Evolutionary conservation across 73 alveolate genomes (phyloP).

Genomic region (Paramecium sonneborni): DNA sequence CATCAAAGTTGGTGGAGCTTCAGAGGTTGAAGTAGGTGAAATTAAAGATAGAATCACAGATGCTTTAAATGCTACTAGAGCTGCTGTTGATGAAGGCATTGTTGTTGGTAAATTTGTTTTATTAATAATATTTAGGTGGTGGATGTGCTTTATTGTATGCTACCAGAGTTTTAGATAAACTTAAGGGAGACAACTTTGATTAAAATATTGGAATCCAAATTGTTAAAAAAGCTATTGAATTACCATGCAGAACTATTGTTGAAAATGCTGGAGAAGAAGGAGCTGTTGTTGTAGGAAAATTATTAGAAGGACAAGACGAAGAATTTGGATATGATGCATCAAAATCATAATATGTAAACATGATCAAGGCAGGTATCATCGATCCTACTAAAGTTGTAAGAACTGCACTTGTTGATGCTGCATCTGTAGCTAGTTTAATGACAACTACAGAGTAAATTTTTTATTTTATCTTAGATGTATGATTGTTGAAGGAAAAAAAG

Average conservation of each 20-base stretch:
- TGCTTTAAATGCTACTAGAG: conserved; percentile 98
- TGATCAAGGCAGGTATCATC: conserved; percentile 90
- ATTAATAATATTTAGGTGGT: conserved; percentile 51
- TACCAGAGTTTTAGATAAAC: conserved; percentile 75
- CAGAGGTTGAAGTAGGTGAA: conserved; percentile 97
- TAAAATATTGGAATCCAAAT: conserved; percentile 90
- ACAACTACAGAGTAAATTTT: conserved; percentile 93
- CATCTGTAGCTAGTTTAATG: conserved; percentile 96
- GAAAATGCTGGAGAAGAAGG: conserved; percentile 96
- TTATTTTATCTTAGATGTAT: conserved; percentile 70
- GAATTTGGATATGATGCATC: conserved; percentile 90
- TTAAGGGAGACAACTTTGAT: conserved; percentile 90
- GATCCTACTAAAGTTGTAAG: conserved; percentile 99
- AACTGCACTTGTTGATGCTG: conserved; percentile 95
- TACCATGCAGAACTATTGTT: conserved; percentile 88
- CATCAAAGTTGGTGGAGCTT: conserved; percentile 97
- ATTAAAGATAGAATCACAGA: conserved; percentile 97
- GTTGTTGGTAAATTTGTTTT: conserved; percentile 75
- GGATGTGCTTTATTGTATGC: conserved; percentile 94
- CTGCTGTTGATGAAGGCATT: conserved; percentile 97
- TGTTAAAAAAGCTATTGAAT: conserved; percentile 85
- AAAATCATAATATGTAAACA: conserved; percentile 78
- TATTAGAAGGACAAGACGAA: conserved; percentile 74
- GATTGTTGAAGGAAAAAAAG: conserved; percentile 74
- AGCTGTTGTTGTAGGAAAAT: conserved; percentile 82